Evolutionary conservation across 495 filamentous ascomycete genomes (phyloP).

Genomic region (Aspergillus nidulans): DNA sequence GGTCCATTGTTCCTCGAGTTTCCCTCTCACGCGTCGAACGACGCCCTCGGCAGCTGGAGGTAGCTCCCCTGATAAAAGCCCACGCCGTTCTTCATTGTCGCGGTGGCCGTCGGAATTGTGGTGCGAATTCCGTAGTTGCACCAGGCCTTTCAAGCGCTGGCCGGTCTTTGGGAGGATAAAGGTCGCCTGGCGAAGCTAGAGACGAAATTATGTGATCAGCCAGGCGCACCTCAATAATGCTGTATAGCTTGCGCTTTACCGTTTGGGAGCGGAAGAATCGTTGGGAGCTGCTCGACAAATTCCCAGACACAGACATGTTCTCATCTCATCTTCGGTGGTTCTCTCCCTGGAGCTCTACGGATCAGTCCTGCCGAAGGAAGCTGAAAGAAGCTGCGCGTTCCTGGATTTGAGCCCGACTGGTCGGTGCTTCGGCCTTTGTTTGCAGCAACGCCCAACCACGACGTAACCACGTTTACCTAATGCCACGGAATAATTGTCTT

Average conservation of each 20-base stretch:
- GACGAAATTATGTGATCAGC: background rate
- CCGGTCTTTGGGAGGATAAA: conserved; percentile 51
- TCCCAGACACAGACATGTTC: conserved; percentile 28
- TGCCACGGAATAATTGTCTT: background rate
- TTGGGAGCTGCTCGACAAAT: conserved; percentile 34
- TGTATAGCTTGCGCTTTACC: conserved; percentile 10
- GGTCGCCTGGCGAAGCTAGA: conserved; percentile 49
- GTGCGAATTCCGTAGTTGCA: conserved; percentile 40
- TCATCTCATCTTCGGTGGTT: conserved; percentile 17
- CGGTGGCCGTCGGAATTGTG: conserved; percentile 12
- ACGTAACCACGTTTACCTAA: background rate
- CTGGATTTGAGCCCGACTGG: background rate
- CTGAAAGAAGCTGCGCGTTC: background rate
- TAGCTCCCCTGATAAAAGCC: conserved; percentile 35
- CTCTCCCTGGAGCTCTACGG: background rate
- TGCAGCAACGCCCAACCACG: background rate
- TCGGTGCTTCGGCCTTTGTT: background rate
- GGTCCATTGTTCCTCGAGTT: conserved; percentile 12
- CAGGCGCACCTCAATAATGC: background rate
- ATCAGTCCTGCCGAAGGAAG: background rate
- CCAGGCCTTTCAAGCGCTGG: conserved; percentile 47
- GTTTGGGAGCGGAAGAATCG: conserved; percentile 38
- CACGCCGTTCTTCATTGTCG: conserved; percentile 34
- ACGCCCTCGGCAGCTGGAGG: conserved; percentile 15
- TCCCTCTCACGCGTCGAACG: conserved; percentile 9